Evolutionary conservation across 2,329 filamentous ascomycete species (phyloP), one percentile per base, ranked within the genome.

Genomic region (Dothideomycetes sp.): DNA sequence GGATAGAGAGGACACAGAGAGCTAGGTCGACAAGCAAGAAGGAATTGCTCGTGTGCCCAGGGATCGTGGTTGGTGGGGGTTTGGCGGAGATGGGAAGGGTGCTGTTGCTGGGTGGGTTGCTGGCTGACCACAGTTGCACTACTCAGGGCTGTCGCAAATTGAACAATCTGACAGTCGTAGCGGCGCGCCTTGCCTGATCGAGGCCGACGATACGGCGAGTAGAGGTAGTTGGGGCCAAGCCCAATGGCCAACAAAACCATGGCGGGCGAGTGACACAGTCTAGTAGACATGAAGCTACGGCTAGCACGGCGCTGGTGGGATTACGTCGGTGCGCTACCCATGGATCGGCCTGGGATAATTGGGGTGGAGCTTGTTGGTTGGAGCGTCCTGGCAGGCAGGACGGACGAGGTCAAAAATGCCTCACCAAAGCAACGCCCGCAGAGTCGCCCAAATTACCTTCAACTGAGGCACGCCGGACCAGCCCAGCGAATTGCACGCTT

Each of bases 281-380:
- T 41, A 41, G 22, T n/a, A n/a, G n/a, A n/a, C n/a, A n/a, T 31
- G 39, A 41, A 31, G 39, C 31, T 35, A 32, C 40, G 40, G 40
- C 19, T 35, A 42, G 32, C 31, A 42, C 40, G 40, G 40, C 40
- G n/a, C 33, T 28, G 35, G 37, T 42, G 40, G 40, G 31, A 42
- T 36, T 42, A 42, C 40, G 40, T 42, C 40, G 40, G 40, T 42
- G 40, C 40, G 40, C 33, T 31, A 12, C 11, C n/a, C n/a, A n/a
- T n/a, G 18, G 40, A 34, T 34, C 40, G 32, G 40, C 32, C 40
- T 42, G 40, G 40, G 32, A 42, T n/a, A n/a, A n/a, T 36, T 34
- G 40, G 40, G 40, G 40, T 42, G 40, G 40, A 42, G 40, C 40
- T 36, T 36, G 40, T 42, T 42, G 40, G 40, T 35, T 32, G 32